Percentiles rank a stretch among this genome's conserved stretches.
phyloP scores from a whole-genome alignment of 805 yeast species.

The Yarrowia deformans region DNA sequence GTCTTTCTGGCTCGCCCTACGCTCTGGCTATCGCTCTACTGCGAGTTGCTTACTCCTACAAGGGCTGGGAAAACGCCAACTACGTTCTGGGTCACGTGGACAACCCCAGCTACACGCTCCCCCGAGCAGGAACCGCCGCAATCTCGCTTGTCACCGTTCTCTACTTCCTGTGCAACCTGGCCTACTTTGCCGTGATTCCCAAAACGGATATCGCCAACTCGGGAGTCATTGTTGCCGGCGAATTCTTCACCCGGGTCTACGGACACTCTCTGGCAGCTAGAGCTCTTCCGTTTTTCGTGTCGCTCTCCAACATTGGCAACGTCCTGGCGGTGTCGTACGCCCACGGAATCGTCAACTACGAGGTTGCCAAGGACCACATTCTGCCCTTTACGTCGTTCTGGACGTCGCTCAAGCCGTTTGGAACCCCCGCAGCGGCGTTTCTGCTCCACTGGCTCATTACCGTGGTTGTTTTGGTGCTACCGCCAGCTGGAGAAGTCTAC shows the following conservation, averaged over 20 bases:
- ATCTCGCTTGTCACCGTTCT: conserved; percentile 60
- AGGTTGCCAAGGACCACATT: conserved; percentile 59
- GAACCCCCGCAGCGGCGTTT: conserved; percentile 56
- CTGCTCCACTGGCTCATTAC: conserved; percentile 64
- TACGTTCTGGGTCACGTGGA: conserved; percentile 65
- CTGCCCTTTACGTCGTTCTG: conserved; percentile 61
- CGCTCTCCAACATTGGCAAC: conserved; percentile 68
- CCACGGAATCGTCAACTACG: conserved; percentile 65
- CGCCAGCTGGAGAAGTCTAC: conserved; percentile 70
- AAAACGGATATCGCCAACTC: conserved; percentile 55
- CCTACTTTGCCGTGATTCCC: conserved; percentile 63
- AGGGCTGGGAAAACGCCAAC: conserved; percentile 76
- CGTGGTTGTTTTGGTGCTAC: conserved; percentile 60
- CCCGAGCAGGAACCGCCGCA: conserved; percentile 68
- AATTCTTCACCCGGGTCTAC: conserved; percentile 63
- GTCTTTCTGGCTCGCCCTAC: conserved; percentile 51
- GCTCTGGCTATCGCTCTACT: conserved; percentile 63
- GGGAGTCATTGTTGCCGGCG: conserved; percentile 71
- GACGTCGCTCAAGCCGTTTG: conserved; percentile 53
- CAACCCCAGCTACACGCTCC: conserved; percentile 63
- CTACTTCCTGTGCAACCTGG: conserved; percentile 63
- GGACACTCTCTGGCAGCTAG: conserved; percentile 61
- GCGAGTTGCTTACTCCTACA: conserved; percentile 67
- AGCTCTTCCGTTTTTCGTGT: conserved; percentile 63
- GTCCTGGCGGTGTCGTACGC: conserved; percentile 70